Base-by-base conservation (phyloP, 2,329 filamentous ascomycete genomes). In the Colletotrichum phormii region DNA sequence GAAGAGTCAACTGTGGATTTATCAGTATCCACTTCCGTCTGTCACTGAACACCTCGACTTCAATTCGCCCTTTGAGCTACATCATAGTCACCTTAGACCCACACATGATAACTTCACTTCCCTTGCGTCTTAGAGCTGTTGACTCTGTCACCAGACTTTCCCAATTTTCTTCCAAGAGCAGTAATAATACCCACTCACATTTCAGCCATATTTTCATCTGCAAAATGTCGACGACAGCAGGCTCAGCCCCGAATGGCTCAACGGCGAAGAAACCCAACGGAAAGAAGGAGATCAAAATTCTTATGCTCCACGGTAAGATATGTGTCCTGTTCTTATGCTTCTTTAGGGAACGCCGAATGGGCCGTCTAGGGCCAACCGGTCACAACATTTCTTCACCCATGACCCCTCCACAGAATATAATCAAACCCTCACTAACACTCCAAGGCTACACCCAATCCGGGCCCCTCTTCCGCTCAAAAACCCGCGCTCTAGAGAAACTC, bases 391-490 rank as follows among this genome's bases (percentile, higher is more conserved):
- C 18, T 13, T n/a, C 42, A 15, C 15, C n/a, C 29, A 31, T 33
- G 18, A 15, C 57, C 26, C 4, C 6, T 11, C 12, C 4, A 2
- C 65, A 55, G 26, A 29, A 6, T 57, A 29, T 31, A 31, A 64
- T 57, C 57, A 51, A 62, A 26, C 12, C 49, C 24, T 18, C 33
- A 55, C 69, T 57, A 54, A 67, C 59, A 58, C 42, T 58, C 33
- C 49, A 69, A 92, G 93, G 96, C 82, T 98, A 92, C 89, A 98
- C 96, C 8, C 96, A 98, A 86, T 97, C 94, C 33, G 95, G 95
- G 4, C 83, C 92, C 4, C 86, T 95, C 75, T 98, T 98, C 89
- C 92, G 91, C 80, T 90, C 92, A 81, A 98, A 98, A 85, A 97
- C 94, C 58, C 94, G 95, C 81, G 94, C 94, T 12, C 87, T 98